Evolutionary conservation across 2,329 filamentous ascomycete genomes (phyloP), one percentile per base, ranked within the genome.

Genomic region (Colletotrichum filicis): DNA sequence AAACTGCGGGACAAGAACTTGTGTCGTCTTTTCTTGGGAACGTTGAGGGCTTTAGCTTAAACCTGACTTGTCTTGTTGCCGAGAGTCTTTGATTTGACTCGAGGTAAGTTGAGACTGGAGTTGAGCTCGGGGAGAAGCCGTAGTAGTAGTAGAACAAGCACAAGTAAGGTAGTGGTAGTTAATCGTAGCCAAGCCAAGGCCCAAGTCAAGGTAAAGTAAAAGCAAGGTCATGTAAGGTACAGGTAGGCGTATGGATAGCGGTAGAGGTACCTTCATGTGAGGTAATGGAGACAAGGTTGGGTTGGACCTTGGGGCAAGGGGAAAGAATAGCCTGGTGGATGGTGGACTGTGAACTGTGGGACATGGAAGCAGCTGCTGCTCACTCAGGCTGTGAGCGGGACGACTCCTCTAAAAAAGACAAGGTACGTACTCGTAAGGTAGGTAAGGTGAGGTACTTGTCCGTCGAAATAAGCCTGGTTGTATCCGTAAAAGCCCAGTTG

Each of bases 271-370:
- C 35, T 32, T 24, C 14, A 53, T n/a, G 57, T 22, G 37, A 68
- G 52, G 49, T 58, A 63, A 68, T n/a, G 64, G 30, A 42, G 35
- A 66, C 19, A 6, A 55, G 37, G 63, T 30, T 35, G 35, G 42
- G 61, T 55, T 53, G 46, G 30, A 14, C 19, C 37, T 42, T 42
- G 37, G 37, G 37, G 37, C 37, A 42, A 30, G 56, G 37, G 37
- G 19, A n/a, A 65, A 22, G 46, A 61, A 61, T 52, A 61, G 56
- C 42, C 42, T 57, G 55, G 66, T 53, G 60, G 70, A 53, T 28
- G 64, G 42, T 49, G 19, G 19, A 49, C 19, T 16, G 37, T 42
- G 37, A 19, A 49, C 42, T n/a, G 42, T 49, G 19, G 42, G 42
- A n/a, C 42, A 22, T 19, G 37, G 37, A 19, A 42, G 14, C 37